phyloP scores from a whole-genome alignment of 2,329 filamentous ascomycete genomes.

The Apiospora koreana region DNA sequence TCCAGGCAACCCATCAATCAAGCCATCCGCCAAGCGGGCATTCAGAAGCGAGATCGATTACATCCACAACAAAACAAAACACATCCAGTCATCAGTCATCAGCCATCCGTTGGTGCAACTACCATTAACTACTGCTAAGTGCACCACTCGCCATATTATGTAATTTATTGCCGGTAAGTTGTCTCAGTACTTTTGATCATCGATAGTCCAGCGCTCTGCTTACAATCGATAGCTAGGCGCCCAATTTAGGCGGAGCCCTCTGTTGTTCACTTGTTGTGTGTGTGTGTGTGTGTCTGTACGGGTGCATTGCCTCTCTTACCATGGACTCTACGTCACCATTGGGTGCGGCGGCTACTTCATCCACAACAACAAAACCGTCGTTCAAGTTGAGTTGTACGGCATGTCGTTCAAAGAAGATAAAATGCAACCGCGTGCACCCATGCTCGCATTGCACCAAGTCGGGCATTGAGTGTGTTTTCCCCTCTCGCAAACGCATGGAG shows the following conservation, averaged over 20 bases:
- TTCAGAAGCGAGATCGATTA: background rate
- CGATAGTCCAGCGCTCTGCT: background rate
- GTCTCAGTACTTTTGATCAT: background rate
- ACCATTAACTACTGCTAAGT: background rate
- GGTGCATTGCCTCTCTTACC: background rate
- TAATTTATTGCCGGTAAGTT: background rate
- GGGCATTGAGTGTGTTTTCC: conserved; percentile 48
- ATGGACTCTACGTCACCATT: background rate
- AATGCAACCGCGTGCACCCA: conserved; percentile 58
- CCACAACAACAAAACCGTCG: background rate
- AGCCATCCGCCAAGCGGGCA: background rate
- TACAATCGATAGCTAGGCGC: background rate
- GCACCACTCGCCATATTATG: background rate
- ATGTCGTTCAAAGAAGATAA: conserved; percentile 66
- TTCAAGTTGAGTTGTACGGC: conserved; percentile 51
- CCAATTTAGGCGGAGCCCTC: background rate
- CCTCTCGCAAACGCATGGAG: conserved; percentile 44
- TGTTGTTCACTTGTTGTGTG: background rate
- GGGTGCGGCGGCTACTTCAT: background rate
- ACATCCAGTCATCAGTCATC: background rate
- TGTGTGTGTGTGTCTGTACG: no score
- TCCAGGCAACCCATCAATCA: background rate
- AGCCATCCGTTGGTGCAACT: background rate
- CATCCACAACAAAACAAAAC: background rate
- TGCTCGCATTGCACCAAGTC: conserved; percentile 55